Percentiles rank a stretch among this genome's conserved stretches.
These are phyloP conservation scores for Aspergillus persii DNA, from an alignment of 2,329 filamentous ascomycete genomes.

Conservation along the genomic window DNA sequence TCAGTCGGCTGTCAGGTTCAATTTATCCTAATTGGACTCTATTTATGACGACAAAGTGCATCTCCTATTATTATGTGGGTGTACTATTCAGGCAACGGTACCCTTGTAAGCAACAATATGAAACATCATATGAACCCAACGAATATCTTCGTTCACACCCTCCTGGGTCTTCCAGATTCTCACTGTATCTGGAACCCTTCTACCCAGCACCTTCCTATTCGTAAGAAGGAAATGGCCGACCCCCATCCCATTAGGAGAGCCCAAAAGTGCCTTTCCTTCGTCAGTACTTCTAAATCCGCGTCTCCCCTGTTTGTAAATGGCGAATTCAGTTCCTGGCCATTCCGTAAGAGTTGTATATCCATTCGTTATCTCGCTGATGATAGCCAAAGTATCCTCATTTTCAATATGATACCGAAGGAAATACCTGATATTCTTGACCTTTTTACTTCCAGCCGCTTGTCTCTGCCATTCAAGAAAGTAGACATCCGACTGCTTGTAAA, in stretches of 20 bases:
- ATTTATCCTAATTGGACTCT: no score
- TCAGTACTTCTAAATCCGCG: not conserved
- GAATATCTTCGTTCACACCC: not conserved
- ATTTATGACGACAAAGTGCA: not conserved
- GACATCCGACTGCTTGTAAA: no score
- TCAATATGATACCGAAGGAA: no score
- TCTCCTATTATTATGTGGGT: not conserved
- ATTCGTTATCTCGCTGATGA: no score
- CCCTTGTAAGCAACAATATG: not conserved
- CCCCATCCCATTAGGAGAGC: not conserved
- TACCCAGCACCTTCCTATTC: not conserved
- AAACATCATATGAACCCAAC: not conserved
- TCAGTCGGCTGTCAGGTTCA: not conserved
- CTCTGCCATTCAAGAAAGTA: no score
- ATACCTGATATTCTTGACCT: no score
- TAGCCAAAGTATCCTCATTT: no score
- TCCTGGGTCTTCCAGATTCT: not conserved
- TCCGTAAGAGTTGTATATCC: no score
- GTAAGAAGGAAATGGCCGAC: not conserved
- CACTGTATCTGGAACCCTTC: not conserved
- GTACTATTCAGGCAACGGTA: not conserved
- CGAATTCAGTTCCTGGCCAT: no score
- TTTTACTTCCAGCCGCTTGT: no score
- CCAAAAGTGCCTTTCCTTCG: no score
- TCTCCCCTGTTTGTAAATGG: not conserved